phyloP scores from a whole-genome alignment of 2,329 filamentous ascomycete genomes.

The Colletotrichum lindemuthianum region DNA sequence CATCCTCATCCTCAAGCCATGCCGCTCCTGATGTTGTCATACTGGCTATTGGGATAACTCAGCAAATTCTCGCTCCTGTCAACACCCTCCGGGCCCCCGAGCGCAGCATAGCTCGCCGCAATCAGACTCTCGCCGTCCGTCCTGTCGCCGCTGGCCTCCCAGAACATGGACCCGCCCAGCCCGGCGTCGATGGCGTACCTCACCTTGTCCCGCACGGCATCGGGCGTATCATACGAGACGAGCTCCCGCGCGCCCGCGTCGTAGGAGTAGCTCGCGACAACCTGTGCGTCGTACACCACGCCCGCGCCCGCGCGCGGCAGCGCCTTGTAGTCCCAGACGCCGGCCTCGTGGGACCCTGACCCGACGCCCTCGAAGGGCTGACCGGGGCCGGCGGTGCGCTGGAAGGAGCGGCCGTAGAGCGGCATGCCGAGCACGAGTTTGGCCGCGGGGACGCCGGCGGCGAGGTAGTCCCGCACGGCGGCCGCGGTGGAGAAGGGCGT shows the following conservation, averaged over 20 bases:
- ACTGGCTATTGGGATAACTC: constrained; percentile 63
- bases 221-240: constrained; percentile 76
- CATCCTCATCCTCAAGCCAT: constrained; percentile 36
- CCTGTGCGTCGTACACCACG: constrained; percentile 65
- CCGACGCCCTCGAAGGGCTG: constrained; percentile 71
- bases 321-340: constrained; percentile 84
- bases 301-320: constrained; percentile 71
- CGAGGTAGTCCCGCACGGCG: constrained; percentile 73
- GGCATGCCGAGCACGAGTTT: constrained; percentile 85
- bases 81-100: constrained; percentile 53
- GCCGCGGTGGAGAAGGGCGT: constrained; percentile 77
- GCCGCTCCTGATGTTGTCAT: constrained; percentile 61
- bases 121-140: constrained; percentile 70
- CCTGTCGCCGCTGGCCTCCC: constrained; percentile 80
- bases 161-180: constrained; percentile 85
- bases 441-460: constrained; percentile 66
- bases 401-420: constrained; percentile 79
- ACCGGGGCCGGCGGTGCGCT: constrained; percentile 70
- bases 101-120: constrained; percentile 51
- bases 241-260: constrained; percentile 68
- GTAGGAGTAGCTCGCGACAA: constrained; percentile 77
- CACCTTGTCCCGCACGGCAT: constrained; percentile 70
- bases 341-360: constrained; percentile 75
- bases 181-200: constrained; percentile 69
- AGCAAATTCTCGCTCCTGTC: constrained; percentile 61